Conservation (phyloP, 257 asterid genomes). For the Primulina eburnea region DNA sequence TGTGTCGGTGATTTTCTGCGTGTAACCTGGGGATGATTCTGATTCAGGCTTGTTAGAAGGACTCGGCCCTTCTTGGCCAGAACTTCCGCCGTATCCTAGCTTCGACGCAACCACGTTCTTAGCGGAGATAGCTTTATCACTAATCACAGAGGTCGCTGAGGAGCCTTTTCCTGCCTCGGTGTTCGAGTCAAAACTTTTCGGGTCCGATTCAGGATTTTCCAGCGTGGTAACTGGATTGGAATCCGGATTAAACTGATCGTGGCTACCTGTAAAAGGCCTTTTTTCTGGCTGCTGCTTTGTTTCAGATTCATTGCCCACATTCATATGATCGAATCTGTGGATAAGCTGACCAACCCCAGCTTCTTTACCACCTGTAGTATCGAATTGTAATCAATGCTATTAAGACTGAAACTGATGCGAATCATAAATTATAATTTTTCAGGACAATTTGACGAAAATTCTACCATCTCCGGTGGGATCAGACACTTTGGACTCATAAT, state of each 20-base stretch:
- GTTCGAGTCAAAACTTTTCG: constrained; percentile 27
- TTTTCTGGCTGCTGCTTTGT: background rate
- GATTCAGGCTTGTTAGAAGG: background rate
- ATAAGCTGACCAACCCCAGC: constrained; percentile 24
- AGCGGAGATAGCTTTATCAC: constrained; percentile 31
- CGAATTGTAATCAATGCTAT: background rate
- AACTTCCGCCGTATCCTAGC: constrained; percentile 30
- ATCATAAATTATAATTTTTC: too few species aligned
- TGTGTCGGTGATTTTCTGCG: constrained; percentile 24
- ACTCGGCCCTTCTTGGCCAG: background rate
- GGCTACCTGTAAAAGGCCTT: constrained; percentile 25
- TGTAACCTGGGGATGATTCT: constrained; percentile 17
- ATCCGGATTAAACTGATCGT: constrained; percentile 34
- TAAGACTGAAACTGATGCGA: too few species aligned
- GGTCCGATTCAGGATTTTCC: constrained; percentile 18
- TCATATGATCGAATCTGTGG: constrained; percentile 25
- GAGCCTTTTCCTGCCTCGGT: constrained; percentile 19
- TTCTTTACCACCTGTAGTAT: constrained; percentile 26
- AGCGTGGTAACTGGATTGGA: background rate
- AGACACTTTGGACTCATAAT: background rate
- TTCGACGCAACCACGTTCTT: constrained; percentile 31
- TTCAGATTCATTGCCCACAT: constrained; percentile 13
- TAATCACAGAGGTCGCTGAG: constrained; percentile 17
- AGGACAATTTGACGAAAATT: background rate
- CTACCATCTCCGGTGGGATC: constrained; percentile 22